Conservation (phyloP, 1,284 basidiomycete genomes). For the Rhodotorula mucilaginosa region DNA sequence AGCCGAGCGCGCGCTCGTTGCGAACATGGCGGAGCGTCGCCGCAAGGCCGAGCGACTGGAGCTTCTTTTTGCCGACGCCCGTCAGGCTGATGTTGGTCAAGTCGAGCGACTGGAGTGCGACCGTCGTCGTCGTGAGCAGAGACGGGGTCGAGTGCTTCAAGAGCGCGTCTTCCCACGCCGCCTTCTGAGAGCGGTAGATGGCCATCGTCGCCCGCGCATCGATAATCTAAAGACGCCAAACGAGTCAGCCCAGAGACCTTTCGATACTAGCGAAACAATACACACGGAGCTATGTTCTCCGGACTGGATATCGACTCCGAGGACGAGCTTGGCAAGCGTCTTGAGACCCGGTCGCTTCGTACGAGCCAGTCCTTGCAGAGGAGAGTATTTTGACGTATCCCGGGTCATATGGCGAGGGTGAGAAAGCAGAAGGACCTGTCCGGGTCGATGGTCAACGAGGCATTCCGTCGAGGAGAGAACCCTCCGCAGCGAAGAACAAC, state of each 20-base stretch:
- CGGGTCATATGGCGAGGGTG: conserved; percentile 76
- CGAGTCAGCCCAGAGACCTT: neutral
- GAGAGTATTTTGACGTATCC: conserved; percentile 71
- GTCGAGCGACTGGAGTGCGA: conserved; percentile 24
- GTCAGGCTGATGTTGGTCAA: conserved; percentile 21
- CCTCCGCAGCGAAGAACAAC: conserved; percentile 25
- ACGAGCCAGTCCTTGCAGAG: conserved; percentile 57
- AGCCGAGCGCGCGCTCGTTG: conserved; percentile 11
- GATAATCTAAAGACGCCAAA: conserved; percentile 61
- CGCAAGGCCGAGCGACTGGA: conserved; percentile 23
- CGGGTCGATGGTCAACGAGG: neutral
- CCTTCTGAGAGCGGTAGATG: conserved; percentile 80
- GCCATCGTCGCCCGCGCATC: conserved; percentile 97
- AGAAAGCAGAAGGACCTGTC: conserved; percentile 78
- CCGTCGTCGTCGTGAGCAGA: conserved; percentile 33
- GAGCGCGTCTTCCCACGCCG: conserved; percentile 69
- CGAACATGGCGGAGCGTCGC: conserved; percentile 26
- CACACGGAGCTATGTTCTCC: conserved; percentile 83
- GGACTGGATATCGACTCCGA: conserved; percentile 78
- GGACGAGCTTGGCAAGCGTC: conserved; percentile 74
- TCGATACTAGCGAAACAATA: conserved; percentile 17
- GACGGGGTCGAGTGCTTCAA: conserved; percentile 26
- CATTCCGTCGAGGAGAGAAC: neutral
- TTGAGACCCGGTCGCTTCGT: conserved; percentile 70
- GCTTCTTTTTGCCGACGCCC: conserved; percentile 35